Evolutionary conservation across 192 early-diverging fungal species (phyloP).

Genomic region (Podila minutissima): DNA sequence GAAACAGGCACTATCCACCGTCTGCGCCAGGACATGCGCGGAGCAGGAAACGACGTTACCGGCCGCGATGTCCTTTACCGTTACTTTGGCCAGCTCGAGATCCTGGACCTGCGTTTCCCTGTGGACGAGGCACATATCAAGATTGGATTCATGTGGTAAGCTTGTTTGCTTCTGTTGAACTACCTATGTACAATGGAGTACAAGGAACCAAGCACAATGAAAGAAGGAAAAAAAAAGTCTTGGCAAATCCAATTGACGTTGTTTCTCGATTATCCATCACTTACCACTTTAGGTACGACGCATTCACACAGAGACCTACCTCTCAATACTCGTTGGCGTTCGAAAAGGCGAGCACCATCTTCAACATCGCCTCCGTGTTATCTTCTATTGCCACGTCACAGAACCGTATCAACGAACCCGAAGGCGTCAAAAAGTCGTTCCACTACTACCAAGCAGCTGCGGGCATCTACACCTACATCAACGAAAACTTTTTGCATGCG

Average conservation of each 20-base stretch:
- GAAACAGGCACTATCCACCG: constrained; percentile 90
- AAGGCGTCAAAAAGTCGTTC: constrained; percentile 83
- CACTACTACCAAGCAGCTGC: constrained; percentile 95
- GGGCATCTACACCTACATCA: constrained; percentile 95
- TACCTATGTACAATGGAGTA: not conserved
- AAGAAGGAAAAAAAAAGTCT: constrained; percentile 28
- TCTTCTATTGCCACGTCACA: constrained; percentile 80
- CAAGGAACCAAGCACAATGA: not conserved
- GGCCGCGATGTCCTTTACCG: constrained; percentile 95
- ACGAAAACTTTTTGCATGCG: constrained; percentile 98
- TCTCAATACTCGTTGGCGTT: constrained; percentile 95
- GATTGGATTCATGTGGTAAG: constrained; percentile 90
- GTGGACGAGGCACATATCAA: constrained; percentile 94
- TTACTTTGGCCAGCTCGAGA: constrained; percentile 96
- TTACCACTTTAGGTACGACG: constrained; percentile 68
- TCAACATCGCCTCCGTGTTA: constrained; percentile 89
- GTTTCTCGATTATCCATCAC: not conserved
- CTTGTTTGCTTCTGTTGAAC: not conserved
- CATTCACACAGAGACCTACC: constrained; percentile 81
- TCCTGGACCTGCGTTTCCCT: constrained; percentile 92
- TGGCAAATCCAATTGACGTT: constrained; percentile 16
- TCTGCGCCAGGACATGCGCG: constrained; percentile 94
- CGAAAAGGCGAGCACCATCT: constrained; percentile 96
- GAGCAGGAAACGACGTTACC: constrained; percentile 92
- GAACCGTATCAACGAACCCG: constrained; percentile 72